A percentile compares a stretch with the other conserved stretches of the same genome.
These are phyloP conservation scores for Acer saccharum DNA, from an alignment of 345 rosid species.

Conservation along the genomic window DNA sequence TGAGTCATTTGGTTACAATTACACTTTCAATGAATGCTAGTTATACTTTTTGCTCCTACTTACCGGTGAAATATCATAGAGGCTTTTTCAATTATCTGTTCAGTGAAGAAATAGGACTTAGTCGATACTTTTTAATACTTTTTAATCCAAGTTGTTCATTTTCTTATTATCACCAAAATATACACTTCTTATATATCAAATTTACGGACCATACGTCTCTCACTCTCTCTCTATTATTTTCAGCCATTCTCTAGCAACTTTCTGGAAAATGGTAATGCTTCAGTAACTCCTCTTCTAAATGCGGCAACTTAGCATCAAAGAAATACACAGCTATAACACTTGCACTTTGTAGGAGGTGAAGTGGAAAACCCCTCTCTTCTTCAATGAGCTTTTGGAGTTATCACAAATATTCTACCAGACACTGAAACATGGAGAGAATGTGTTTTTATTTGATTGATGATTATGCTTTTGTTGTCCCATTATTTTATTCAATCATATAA, in stretches of 20 bases:
- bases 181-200: conserved; percentile 5
- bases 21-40: conserved; percentile 1
- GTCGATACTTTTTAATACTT: not conserved
- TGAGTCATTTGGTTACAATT: not conserved
- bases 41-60: not conserved
- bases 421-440: conserved; percentile 85
- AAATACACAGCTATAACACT: not conserved
- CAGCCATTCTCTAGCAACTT: conserved; percentile 72
- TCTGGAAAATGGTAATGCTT: conserved; percentile 57
- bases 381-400: conserved; percentile 53
- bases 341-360: conserved; percentile 2
- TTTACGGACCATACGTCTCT: conserved; percentile 15
- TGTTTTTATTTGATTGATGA: conserved; percentile 44
- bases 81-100: not conserved
- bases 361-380: not conserved
- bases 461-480: conserved; percentile 14
- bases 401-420: conserved; percentile 60
- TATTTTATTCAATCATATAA: conserved; percentile 20
- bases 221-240: conserved; percentile 24
- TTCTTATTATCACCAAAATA: not conserved
- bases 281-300: conserved; percentile 54
- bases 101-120: not conserved
- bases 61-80: not conserved
- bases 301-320: conserved; percentile 36
- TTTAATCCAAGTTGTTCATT: not conserved